Base-by-base conservation (phyloP, 208 protist genomes). In the Leishmania aethiopica region DNA sequence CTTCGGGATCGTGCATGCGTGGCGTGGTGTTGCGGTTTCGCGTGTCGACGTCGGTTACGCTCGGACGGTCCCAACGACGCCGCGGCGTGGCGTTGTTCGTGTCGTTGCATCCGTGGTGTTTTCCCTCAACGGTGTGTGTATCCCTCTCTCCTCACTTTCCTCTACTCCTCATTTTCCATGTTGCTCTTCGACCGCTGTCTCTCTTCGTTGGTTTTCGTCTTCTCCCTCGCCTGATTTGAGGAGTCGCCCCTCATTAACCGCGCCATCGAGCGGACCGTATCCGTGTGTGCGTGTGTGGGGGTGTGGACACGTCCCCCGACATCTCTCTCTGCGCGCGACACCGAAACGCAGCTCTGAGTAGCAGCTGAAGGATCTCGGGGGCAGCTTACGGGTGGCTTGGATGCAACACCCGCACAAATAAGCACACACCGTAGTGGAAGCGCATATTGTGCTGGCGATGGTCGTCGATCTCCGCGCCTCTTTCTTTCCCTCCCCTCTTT, bases 401-500 rank as follows among this genome's bases (percentile, higher is more conserved):
- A 15, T 11, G 17, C 67, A 6, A 15, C 22, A 22, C 67, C 67
- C 40, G 32, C 42, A 37, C 37, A 49, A 40, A n/a, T 25, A n/a
- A 25, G 17, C 67, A 72, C 19, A n/a, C 32, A 45, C 40, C 4
- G 2, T 37, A 40, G 64, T 37, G 37, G 4, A 42, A 15, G 35
- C 22, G n/a, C 40, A 28, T 15, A 42, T 72, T 45, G 67, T 42
- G 25, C 40, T 72, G 67, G 32, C 42, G 40, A 72, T 49, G 37
- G 37, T 47, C 40, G 17, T n/a, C 25, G 40, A n/a, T 28, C 40
- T 80, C 28, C 42, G 75, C 45, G 25, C 60, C 59, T 47, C 53
- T 10, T 77, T 53, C 42, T 69, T 80, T 75, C 17, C 32, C 59
- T 53, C 73, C 55, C 78, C 28, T 76, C 40, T 40, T 60, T 79